Evolutionary conservation across 805 yeast genomes (phyloP), one percentile per base, ranked within the genome.

Genomic region (Tanozyma kutaoensis): DNA sequence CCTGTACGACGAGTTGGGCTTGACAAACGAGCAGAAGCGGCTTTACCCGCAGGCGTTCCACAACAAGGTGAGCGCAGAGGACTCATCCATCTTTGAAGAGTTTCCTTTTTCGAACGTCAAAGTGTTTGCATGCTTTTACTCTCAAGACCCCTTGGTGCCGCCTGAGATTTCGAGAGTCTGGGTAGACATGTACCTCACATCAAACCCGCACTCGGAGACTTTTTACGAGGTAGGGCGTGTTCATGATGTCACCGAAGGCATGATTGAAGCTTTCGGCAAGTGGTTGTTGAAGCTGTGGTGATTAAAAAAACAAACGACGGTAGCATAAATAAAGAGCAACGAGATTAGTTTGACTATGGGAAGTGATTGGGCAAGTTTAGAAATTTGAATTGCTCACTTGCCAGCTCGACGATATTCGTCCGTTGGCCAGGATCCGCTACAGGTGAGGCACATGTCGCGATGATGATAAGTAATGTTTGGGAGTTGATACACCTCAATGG

Each of bases 81-180:
- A 59, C 27, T 20, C 25, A 3, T 34, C 29, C 4, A 49, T 58
- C 12, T 48, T 52, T 24, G 62, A 58, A 25, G 31, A 40, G 19
- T 58, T 51, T 34, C 55, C 59, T 5, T 43, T 43, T 38, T 23
- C 32, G 12, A 36, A 41, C 19, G 39, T 58, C 30, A 50, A 47
- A 24, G 23, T 55, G 36, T 58, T 50, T 38, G 63, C 63, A 2
- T 27, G 49, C 13, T 57, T 50, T 33, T 64, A 60, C 8, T 43
- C 37, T 9, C 43, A 40, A 8, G 66, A 59, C 28, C 43, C 40
- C 4, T 34, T 54, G 26, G 65, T 57, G 1, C 66, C 64, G 12
- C 44, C 52, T 3, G 37, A 35, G 18, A 46, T 56, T 17, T 37
- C 56, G 8, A 34, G 32, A 13, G 33, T 45, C 20, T 58, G 63